Evolutionary conservation across 495 filamentous ascomycete species (phyloP), one percentile per base, ranked within the genome.

Genomic region (Penicillium antarcticum): DNA sequence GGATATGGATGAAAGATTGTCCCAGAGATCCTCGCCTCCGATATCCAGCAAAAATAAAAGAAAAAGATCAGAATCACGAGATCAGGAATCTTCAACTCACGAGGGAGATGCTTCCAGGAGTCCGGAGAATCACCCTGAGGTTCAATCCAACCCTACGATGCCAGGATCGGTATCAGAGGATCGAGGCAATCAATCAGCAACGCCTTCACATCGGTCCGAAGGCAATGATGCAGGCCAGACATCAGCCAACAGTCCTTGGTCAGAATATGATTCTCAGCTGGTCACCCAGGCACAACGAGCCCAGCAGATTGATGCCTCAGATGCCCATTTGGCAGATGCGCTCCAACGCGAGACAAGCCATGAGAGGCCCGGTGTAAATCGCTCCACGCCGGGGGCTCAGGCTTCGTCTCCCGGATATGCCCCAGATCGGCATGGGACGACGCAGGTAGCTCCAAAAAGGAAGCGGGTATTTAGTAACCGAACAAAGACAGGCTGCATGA

Each of bases 401-500:
- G 53, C 69, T 11, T 60, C 72, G 1, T 64, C 74, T 13, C 52
- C 69, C 11, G 54, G 62, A 24, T 76, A 75, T 58, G 44, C 66
- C 14, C 66, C 69, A 18, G 74, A 74, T 16, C 66, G 74, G 13
- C 52, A 69, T 44, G 61, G 68, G 14, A 52, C 66, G 4, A 60
- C 82, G 16, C 83, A 91, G 68, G 80, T 86, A 10, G 87, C 88
- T 52, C 84, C 85, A 8, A 91, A 90, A 64, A 77, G 90, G 57
- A 95, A 95, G 64, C 83, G 90, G 19, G 77, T 95, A 60, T 98
- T 97, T 63, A 95, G 89, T 68, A 97, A 97, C 67, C 82, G 94
- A 46, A 97, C 94, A 14, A 97, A 97, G 73, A 97, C 94, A 29
- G 94, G 94, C 14, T 98, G 94, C 66, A 87, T 96, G 73, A 98